phyloP scores from a whole-genome alignment of 179 eudicot genomes.

The Beta macrorhiza region DNA sequence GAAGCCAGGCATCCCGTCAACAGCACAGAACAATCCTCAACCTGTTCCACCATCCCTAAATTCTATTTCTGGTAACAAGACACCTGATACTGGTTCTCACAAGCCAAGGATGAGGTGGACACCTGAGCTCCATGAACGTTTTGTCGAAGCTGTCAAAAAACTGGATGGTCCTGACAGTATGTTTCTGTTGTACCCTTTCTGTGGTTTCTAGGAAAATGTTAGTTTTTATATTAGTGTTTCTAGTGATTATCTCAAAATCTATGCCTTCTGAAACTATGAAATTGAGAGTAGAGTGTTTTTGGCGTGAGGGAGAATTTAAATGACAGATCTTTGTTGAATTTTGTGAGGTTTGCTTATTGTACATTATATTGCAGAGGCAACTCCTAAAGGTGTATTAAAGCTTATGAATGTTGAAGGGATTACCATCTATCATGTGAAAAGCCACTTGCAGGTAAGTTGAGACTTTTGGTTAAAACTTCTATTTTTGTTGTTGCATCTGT shows the following conservation, averaged over 20 bases:
- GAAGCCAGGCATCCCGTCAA: conserved; percentile 19
- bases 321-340: neutral
- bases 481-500: conserved; percentile 5
- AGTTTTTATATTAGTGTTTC: neutral
- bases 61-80: conserved; percentile 20
- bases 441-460: conserved; percentile 51
- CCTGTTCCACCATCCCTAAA: conserved; percentile 21
- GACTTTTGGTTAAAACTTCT: neutral
- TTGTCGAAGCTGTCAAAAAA: conserved; percentile 46
- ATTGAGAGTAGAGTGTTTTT: neutral
- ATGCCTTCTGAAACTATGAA: neutral
- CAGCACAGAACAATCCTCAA: conserved; percentile 15
- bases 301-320: neutral
- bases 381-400: conserved; percentile 55
- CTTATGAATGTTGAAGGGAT: conserved; percentile 53
- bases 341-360: conserved; percentile 16
- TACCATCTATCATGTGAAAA: conserved; percentile 59
- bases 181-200: conserved; percentile 13
- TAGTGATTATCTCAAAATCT: neutral
- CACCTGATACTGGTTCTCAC: conserved; percentile 26
- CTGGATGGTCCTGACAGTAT: conserved; percentile 56
- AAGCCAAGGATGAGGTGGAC: conserved; percentile 64
- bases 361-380: conserved; percentile 40
- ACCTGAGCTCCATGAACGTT: conserved; percentile 54
- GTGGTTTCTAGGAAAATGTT: neutral